phyloP scores from a whole-genome alignment of 1,284 basidiomycete genomes.

The Malassezia brasiliensis region DNA sequence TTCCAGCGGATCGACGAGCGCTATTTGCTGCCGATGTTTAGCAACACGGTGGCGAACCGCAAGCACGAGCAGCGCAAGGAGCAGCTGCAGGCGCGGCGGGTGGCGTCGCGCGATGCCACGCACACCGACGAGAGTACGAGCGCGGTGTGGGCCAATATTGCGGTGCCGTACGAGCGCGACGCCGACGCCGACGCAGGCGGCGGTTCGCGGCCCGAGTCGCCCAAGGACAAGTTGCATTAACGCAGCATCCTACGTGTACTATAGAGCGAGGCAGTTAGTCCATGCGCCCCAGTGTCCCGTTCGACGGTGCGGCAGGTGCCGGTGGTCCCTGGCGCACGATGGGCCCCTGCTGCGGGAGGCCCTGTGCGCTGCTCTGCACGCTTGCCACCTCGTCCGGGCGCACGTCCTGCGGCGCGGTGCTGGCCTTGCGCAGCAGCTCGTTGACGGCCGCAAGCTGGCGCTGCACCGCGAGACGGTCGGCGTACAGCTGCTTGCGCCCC shows the following conservation, averaged over 20 bases:
- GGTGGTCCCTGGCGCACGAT: conserved; percentile 28
- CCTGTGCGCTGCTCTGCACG: conserved; percentile 27
- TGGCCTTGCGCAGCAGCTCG: conserved; percentile 38
- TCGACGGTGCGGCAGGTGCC: not conserved
- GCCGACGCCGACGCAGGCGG: not conserved
- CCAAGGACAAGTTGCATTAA: conserved; percentile 6
- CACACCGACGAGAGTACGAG: not conserved
- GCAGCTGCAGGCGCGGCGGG: conserved; percentile 8
- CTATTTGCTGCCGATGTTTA: conserved; percentile 86
- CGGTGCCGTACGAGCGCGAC: conserved; percentile 7
- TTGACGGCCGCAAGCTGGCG: conserved; percentile 39
- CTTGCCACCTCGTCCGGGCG: conserved; percentile 25
- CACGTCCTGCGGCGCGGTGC: conserved; percentile 26
- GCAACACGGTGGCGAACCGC: conserved; percentile 56
- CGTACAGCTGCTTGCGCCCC: conserved; percentile 36
- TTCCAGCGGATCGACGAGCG: conserved; percentile 91
- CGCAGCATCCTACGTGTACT: not conserved
- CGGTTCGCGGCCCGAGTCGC: not conserved
- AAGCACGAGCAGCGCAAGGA: conserved; percentile 45
- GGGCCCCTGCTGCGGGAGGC: conserved; percentile 40
- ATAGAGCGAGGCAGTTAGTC: conserved; percentile 8
- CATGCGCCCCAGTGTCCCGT: conserved; percentile 22
- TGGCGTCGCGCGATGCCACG: not conserved
- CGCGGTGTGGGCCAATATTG: not conserved
- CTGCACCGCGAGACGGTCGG: conserved; percentile 40